Evolutionary conservation across 441 rosid genomes (phyloP).

Genomic region (Kokia cookei): DNA sequence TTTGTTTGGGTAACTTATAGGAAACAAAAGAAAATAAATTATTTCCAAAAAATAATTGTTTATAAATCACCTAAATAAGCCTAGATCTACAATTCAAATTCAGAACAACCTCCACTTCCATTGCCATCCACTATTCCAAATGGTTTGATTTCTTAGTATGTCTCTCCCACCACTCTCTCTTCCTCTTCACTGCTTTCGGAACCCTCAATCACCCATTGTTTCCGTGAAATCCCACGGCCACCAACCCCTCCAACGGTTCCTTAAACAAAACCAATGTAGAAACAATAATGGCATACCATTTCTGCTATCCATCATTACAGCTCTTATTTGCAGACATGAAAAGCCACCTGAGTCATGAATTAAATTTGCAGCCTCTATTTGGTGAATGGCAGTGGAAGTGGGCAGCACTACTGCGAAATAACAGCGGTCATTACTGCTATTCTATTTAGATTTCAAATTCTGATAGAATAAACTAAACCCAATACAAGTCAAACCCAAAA

Average conservation of each 20-base stretch:
- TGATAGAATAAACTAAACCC: background rate
- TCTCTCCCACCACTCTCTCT: background rate
- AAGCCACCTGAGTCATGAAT: background rate
- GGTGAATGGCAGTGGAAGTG: background rate
- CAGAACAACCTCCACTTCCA: background rate
- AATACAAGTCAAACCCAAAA: background rate
- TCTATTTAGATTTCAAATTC: background rate
- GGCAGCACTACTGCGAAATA: background rate
- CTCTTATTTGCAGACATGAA: too few relatives aligned
- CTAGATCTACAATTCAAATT: background rate
- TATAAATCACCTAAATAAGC: too few relatives aligned
- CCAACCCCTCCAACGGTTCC: background rate
- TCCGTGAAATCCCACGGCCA: background rate
- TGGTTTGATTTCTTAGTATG: background rate
- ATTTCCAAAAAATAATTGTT: too few relatives aligned
- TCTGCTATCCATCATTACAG: too few relatives aligned
- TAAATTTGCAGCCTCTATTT: background rate
- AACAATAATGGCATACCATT: too few relatives aligned
- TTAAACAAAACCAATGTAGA: too few relatives aligned
- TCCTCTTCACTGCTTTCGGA: background rate
- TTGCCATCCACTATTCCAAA: background rate
- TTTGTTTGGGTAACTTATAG: background rate
- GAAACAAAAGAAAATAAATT: background rate
- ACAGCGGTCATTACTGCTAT: background rate
- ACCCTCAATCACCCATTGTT: background rate